Conservation (phyloP, 768 basidiomycete species). For the Glaciozyma antarctica region DNA sequence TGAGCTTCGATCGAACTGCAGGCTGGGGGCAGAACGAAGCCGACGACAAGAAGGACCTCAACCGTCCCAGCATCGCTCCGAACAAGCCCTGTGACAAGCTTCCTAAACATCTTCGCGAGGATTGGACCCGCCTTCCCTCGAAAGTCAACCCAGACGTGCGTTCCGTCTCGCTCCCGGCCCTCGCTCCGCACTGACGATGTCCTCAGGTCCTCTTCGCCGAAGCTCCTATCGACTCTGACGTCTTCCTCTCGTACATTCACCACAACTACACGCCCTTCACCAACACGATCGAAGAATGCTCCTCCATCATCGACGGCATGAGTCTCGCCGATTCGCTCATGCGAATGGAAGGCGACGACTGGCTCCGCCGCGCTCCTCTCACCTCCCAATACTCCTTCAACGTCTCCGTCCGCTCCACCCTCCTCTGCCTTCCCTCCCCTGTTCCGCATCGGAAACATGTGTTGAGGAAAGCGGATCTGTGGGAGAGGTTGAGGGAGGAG, state of each 20-base stretch:
- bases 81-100: conserved; percentile 15
- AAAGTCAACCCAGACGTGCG: conserved; percentile 38
- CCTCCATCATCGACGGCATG: conserved; percentile 59
- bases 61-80: conserved; percentile 15
- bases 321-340: conserved; percentile 63
- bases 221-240: conserved; percentile 80
- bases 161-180: neutral
- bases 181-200: neutral
- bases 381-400: conserved; percentile 77
- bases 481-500: conserved; percentile 44
- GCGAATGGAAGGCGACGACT: conserved; percentile 31
- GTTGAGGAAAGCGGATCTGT: conserved; percentile 77
- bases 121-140: conserved; percentile 18
- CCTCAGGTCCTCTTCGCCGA: conserved; percentile 62
- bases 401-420: conserved; percentile 63
- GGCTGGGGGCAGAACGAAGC: conserved; percentile 33
- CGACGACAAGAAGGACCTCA: conserved; percentile 34
- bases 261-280: conserved; percentile 89
- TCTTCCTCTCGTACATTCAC: conserved; percentile 82
- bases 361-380: conserved; percentile 23
- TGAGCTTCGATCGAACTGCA: neutral
- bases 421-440: conserved; percentile 81
- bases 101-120: conserved; percentile 27
- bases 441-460: conserved; percentile 71
- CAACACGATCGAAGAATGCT: conserved; percentile 62